Percentiles rank a stretch among this genome's conserved stretches.
Evolutionary conservation across 305 asterid species (phyloP).

Genomic region (Plantago coronopus): DNA sequence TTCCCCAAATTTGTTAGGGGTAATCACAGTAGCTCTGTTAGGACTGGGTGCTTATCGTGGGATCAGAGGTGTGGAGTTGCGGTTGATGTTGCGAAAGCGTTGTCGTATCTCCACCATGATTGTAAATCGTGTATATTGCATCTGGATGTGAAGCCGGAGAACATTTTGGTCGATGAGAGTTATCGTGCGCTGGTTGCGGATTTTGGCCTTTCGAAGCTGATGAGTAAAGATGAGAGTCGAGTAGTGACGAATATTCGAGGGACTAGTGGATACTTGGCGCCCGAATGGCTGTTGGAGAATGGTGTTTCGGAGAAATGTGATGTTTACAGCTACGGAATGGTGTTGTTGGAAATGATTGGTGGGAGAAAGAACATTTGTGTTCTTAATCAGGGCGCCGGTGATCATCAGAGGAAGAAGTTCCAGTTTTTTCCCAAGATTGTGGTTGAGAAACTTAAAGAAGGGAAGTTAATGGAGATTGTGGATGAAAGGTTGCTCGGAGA

Average conservation of each 20-base stretch:
- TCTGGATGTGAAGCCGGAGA: slow-evolving; percentile 79
- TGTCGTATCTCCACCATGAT: slow-evolving; percentile 72
- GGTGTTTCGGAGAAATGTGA: slow-evolving; percentile 77
- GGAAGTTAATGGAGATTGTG: slow-evolving; percentile 58
- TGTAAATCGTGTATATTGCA: slow-evolving; percentile 73
- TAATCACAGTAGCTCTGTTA: neutral
- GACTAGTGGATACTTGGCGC: slow-evolving; percentile 76
- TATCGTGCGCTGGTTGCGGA: slow-evolving; percentile 56
- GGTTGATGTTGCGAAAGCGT: slow-evolving; percentile 63
- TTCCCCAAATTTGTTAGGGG: slow-evolving; percentile 29
- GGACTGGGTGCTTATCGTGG: slow-evolving; percentile 63
- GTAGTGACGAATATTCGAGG: slow-evolving; percentile 64
- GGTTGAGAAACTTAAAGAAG: slow-evolving; percentile 52
- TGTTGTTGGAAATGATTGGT: slow-evolving; percentile 64
- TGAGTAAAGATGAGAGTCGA: slow-evolving; percentile 69
- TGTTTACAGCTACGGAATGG: slow-evolving; percentile 72
- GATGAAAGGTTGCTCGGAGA: slow-evolving; percentile 43
- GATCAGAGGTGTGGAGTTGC: slow-evolving; percentile 53
- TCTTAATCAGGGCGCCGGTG: slow-evolving; percentile 32
- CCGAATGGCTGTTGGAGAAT: slow-evolving; percentile 78
- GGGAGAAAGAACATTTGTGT: slow-evolving; percentile 46
- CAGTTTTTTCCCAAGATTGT: slow-evolving; percentile 54
- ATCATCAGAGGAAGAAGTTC: slow-evolving; percentile 36
- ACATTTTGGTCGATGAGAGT: slow-evolving; percentile 52
- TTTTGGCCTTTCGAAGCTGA: slow-evolving; percentile 74